These are phyloP conservation scores for Saccharomycopsis sp. DNA, from an alignment of 805 yeast genomes.

Conservation along the genomic window DNA sequence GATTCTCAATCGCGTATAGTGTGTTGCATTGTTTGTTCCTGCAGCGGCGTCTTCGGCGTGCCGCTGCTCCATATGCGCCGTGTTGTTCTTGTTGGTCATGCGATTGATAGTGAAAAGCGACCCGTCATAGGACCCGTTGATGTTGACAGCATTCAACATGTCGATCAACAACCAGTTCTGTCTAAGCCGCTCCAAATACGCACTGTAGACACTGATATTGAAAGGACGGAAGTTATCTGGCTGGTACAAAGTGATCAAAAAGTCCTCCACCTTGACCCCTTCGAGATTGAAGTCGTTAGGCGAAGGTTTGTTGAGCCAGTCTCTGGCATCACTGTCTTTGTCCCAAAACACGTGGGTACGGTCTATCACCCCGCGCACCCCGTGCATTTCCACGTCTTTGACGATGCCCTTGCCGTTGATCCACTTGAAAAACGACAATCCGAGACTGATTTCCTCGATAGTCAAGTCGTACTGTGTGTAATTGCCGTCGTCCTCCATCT, in stretches of 20 bases:
- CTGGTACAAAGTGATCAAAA: constrained; percentile 71
- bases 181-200: constrained; percentile 71
- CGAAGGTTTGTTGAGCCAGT: constrained; percentile 61
- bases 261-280: constrained; percentile 75
- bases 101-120: constrained; percentile 86
- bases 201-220: constrained; percentile 78
- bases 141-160: constrained; percentile 67
- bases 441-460: constrained; percentile 74
- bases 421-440: constrained; percentile 81
- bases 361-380: constrained; percentile 89
- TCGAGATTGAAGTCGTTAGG: constrained; percentile 95
- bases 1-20: constrained; percentile 56
- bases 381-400: constrained; percentile 71
- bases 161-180: constrained; percentile 94
- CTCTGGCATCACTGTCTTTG: constrained; percentile 74
- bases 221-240: constrained; percentile 80
- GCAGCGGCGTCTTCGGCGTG: too few species aligned
- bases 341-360: constrained; percentile 82
- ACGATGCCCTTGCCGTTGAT: constrained; percentile 83
- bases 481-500: constrained; percentile 70
- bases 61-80: constrained; percentile 8
- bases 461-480: constrained; percentile 93
- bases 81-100: constrained; percentile 18
- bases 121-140: constrained; percentile 89
- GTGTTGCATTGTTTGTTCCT: constrained; percentile 5